Evolutionary conservation across 192 early-diverging fungal species (phyloP).

Genomic region (Coemansia sp.): DNA sequence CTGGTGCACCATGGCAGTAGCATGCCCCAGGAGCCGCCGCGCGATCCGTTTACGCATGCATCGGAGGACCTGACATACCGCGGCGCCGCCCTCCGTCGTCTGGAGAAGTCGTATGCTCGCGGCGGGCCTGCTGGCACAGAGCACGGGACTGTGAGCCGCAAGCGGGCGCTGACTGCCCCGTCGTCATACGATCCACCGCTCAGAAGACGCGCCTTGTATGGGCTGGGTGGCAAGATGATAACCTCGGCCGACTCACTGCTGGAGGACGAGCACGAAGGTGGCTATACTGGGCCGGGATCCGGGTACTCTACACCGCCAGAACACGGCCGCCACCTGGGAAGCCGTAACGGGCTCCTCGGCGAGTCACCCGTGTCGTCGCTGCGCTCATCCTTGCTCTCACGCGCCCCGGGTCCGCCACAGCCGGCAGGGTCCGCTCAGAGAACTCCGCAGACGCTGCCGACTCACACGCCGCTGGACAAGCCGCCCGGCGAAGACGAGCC

Average conservation of each 20-base stretch:
- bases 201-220: slow-evolving; percentile 4
- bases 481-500: neutral
- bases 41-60: slow-evolving; percentile 21
- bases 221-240: slow-evolving; percentile 2
- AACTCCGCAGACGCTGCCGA: slow-evolving; percentile 1
- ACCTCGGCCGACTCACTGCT: slow-evolving; percentile 10
- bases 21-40: slow-evolving; percentile 3
- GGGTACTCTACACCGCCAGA: slow-evolving; percentile 16
- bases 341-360: slow-evolving; percentile 14
- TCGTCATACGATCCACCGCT: slow-evolving; percentile 38
- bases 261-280: slow-evolving; percentile 16
- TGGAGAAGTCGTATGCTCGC: slow-evolving; percentile 27
- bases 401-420: neutral
- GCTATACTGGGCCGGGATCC: neutral
- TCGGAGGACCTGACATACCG: slow-evolving; percentile 35
- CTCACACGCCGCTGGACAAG: neutral
- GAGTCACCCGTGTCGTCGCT: slow-evolving; percentile 45
- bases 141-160: slow-evolving; percentile 17
- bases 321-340: slow-evolving; percentile 16
- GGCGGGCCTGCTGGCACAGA: neutral
- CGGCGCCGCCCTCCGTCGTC: slow-evolving; percentile 35
- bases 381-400: slow-evolving; percentile 39
- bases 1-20: neutral
- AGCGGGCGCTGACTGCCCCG: slow-evolving; percentile 45
- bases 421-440: neutral